Percentiles rank a stretch among this genome's conserved stretches.
Conservation (phyloP, 352 stramenopile species). For the Labyrinthula sp. region DNA sequence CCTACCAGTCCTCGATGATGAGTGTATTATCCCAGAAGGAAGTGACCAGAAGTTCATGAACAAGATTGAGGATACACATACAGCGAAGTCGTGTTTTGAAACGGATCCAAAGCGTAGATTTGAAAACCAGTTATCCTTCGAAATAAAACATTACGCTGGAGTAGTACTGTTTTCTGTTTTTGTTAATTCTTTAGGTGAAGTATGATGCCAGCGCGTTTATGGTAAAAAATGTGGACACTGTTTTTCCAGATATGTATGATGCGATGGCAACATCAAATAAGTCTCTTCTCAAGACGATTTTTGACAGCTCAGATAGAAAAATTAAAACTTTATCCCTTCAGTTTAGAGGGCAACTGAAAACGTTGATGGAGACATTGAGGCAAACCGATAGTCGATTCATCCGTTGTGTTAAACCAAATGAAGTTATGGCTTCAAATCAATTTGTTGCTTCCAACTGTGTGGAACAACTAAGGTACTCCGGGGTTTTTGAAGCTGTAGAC, state of each 20-base stretch:
- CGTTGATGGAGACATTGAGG: slow-evolving; percentile 74
- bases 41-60: slow-evolving; percentile 58
- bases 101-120: slow-evolving; percentile 9
- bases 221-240: slow-evolving; percentile 84
- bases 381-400: slow-evolving; percentile 83
- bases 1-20: slow-evolving; percentile 57
- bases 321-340: slow-evolving; percentile 53
- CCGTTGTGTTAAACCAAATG: slow-evolving; percentile 91
- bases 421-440: slow-evolving; percentile 59
- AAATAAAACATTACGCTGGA: slow-evolving; percentile 81
- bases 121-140: slow-evolving; percentile 47
- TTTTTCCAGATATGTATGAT: slow-evolving; percentile 70
- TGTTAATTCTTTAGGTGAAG: too few species aligned
- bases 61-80: slow-evolving; percentile 36
- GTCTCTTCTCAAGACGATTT: slow-evolving; percentile 36
- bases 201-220: slow-evolving; percentile 81
- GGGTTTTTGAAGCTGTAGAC: slow-evolving; percentile 93
- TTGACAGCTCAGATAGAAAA: slow-evolving; percentile 49
- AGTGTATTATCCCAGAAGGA: slow-evolving; percentile 58
- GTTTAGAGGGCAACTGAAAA: slow-evolving; percentile 69
- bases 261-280: slow-evolving; percentile 26
- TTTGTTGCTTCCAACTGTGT: slow-evolving; percentile 71
- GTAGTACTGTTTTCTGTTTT: too few species aligned
- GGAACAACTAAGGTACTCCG: slow-evolving; percentile 79
- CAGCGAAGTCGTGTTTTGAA: slow-evolving; percentile 16